Evolutionary conservation across 176 grass and related monocot species (phyloP).

Genomic region (Thalia dealbata): DNA sequence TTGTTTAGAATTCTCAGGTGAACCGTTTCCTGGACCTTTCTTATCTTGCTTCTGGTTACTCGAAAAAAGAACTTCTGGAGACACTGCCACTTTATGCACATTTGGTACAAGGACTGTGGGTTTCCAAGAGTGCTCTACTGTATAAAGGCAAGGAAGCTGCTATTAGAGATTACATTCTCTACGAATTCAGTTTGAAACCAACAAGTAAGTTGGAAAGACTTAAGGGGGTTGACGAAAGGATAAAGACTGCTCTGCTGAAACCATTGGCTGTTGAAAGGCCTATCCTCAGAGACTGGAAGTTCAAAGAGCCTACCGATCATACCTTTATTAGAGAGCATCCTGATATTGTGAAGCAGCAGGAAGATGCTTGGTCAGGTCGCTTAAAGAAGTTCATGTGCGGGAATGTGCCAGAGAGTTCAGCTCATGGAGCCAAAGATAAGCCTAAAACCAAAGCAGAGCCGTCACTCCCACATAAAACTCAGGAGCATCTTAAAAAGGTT

Average conservation of each 20-base stretch:
- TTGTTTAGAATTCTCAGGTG: slow-evolving; percentile 44
- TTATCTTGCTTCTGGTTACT: slow-evolving; percentile 52
- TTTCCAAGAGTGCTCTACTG: slow-evolving; percentile 59
- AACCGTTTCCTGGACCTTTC: slow-evolving; percentile 48
- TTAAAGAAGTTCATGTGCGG: slow-evolving; percentile 1
- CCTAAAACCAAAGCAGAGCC: too few species aligned
- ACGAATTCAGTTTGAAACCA: too few species aligned
- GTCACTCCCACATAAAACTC: slow-evolving; percentile 24
- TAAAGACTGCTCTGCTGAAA: slow-evolving; percentile 19
- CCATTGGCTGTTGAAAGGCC: slow-evolving; percentile 38
- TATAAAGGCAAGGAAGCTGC: too few species aligned
- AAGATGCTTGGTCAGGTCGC: slow-evolving; percentile 36
- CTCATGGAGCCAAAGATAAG: too few species aligned
- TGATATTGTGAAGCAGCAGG: slow-evolving; percentile 43
- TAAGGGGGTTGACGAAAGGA: slow-evolving; percentile 25
- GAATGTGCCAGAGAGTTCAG: slow-evolving; percentile 20
- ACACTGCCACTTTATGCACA: slow-evolving; percentile 36
- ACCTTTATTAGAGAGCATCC: slow-evolving; percentile 45
- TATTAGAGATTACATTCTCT: too few species aligned
- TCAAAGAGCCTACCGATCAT: too few species aligned
- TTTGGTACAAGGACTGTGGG: slow-evolving; percentile 69
- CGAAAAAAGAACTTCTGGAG: slow-evolving; percentile 37
- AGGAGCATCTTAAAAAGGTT: slow-evolving; percentile 18
- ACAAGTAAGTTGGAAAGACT: too few species aligned
- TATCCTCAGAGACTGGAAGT: slow-evolving; percentile 24